Percentiles rank a stretch among this genome's conserved stretches.
These are phyloP conservation scores for Hypsizygus ulmarius DNA, from an alignment of 1,284 basidiomycete genomes.

Conservation along the genomic window DNA sequence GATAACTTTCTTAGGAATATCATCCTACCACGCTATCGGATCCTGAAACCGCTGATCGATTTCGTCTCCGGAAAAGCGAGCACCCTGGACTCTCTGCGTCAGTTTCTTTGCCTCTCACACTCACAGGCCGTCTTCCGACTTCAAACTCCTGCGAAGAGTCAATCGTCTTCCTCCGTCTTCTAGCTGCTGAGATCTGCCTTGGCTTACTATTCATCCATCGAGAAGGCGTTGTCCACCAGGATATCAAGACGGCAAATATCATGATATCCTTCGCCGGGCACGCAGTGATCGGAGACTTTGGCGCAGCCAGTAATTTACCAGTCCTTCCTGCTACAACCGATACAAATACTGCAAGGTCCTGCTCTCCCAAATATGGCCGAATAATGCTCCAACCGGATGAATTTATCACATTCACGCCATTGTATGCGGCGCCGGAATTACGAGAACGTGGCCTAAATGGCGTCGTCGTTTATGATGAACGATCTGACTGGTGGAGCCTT, in stretches of 20 bases:
- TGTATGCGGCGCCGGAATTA: constrained; percentile 55
- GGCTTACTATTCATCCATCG: constrained; percentile 63
- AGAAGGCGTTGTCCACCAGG: constrained; percentile 44
- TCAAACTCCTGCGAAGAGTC: constrained; percentile 37
- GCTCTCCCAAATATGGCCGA: constrained; percentile 15
- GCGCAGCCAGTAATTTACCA: constrained; percentile 38
- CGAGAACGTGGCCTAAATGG: constrained; percentile 32
- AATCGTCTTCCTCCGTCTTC: constrained; percentile 47
- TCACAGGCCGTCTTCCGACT: constrained; percentile 37
- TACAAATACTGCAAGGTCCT: neutral
- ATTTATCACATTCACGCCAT: constrained; percentile 28
- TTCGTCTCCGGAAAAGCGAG: constrained; percentile 17
- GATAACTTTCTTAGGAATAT: constrained; percentile 25
- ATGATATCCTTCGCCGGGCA: constrained; percentile 33
- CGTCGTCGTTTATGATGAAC: constrained; percentile 45
- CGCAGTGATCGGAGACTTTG: constrained; percentile 61
- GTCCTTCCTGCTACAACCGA: neutral
- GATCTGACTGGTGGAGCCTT: constrained; percentile 67
- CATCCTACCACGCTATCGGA: constrained; percentile 28
- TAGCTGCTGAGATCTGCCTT: constrained; percentile 60
- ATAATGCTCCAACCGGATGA: constrained; percentile 25
- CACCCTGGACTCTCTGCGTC: constrained; percentile 11
- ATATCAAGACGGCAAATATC: constrained; percentile 34
- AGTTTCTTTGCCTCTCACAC: constrained; percentile 17
- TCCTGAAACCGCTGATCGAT: constrained; percentile 41